phyloP scores from a whole-genome alignment of 169 alveolate species.

The Amoebophrya sp. region DNA sequence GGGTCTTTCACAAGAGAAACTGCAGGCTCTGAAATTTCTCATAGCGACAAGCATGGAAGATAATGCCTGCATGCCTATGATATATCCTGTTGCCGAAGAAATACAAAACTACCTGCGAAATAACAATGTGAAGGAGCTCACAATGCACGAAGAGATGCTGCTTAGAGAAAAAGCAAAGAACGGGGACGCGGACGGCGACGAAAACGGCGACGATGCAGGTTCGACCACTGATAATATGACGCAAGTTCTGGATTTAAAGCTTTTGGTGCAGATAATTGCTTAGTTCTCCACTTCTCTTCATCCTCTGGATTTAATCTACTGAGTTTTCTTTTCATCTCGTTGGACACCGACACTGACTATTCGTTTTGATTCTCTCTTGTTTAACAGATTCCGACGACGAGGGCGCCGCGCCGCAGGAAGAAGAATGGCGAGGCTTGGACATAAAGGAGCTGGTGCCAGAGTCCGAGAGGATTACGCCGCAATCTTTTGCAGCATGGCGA shows the following conservation, averaged over 20 bases:
- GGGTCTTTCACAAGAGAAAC: not conserved
- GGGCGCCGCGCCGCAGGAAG: not conserved
- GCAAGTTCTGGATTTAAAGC: not conserved
- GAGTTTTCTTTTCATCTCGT: no score
- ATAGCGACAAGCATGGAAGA: not conserved
- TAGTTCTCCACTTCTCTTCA: not conserved
- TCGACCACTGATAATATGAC: not conserved
- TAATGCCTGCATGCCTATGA: slow-evolving; percentile 3
- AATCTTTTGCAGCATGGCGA: not conserved
- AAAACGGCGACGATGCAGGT: not conserved
- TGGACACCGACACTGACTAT: no score
- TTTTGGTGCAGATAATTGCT: not conserved
- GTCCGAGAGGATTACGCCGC: not conserved
- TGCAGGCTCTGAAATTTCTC: not conserved
- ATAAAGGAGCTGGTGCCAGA: not conserved
- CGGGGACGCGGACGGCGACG: not conserved
- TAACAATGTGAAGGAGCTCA: not conserved
- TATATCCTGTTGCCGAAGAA: not conserved
- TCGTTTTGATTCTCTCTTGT: no score
- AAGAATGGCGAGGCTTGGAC: not conserved
- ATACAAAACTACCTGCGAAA: not conserved
- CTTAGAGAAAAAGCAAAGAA: not conserved
- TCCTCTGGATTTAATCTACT: not conserved
- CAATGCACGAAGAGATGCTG: slow-evolving; percentile 24
- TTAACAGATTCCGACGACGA: no score